Base-by-base conservation (phyloP, 208 protist species). In the Vickermania ingenoplastis region DNA sequence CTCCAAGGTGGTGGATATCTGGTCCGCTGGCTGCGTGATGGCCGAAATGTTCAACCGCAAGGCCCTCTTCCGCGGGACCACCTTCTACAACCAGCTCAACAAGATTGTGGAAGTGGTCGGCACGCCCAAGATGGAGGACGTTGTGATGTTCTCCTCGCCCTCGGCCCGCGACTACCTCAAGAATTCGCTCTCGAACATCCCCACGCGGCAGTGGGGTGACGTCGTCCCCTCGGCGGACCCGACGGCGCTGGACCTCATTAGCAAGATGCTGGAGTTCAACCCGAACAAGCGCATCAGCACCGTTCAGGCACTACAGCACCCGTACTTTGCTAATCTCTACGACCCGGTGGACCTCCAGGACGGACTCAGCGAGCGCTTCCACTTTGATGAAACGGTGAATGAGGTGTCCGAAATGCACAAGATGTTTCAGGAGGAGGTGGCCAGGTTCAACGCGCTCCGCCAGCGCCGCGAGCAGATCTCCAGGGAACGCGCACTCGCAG, bases 51-150 rank as follows among this genome's bases (percentile, higher is more conserved):
- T 90, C 69, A 94, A 93, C 69, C 80, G 89, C 57, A 92, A 91
- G 61, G 77, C 86, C 21, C 82, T 95, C 48, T 95, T 95, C 67
- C 86, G 83, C 31, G 89, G 89, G 56, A 83, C 83, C n/a, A 93
- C 83, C 11, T 95, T 93, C 60, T 95, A 92, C 82, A 93, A 95
- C 60, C 89, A 95, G 65, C 71, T 95, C 26, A 89, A 95, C 73
- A 94, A 91, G 49, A 93, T 97, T 51, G 87, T 96, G 0, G 86
- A 94, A 54, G 79, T 96, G 41, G 75, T 97, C 2, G 94, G 94
- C 52, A 90, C 89, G 5, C 92, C 94, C 2, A 61, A 76, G 13
- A 85, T 93, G 66, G 88, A 96, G 14, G 95, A 97, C 31, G 74
- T 98, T 3, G 67, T 53, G 51, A 79, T 84, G 63, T 95, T 97